Conservation (phyloP, 2,329 filamentous ascomycete genomes). For the Nectriaceae sp. region DNA sequence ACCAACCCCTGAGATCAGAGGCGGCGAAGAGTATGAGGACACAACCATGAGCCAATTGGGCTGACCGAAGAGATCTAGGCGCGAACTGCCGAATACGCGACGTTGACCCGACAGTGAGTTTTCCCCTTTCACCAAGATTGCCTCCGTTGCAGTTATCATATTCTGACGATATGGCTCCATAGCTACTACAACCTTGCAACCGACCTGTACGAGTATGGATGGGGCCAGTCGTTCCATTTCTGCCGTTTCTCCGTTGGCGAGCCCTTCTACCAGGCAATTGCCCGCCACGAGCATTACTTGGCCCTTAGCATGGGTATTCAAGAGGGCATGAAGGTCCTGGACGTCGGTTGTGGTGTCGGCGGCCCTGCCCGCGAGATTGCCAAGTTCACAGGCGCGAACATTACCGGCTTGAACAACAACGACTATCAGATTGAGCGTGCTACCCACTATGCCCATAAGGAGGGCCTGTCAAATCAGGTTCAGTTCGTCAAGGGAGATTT, state of each 20-base stretch:
- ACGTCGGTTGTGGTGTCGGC: slow-evolving; percentile 96
- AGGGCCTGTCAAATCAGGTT: slow-evolving; percentile 78
- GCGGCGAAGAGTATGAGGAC: no score
- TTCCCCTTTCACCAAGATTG: no score
- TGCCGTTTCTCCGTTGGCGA: slow-evolving; percentile 89
- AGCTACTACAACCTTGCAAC: slow-evolving; percentile 98
- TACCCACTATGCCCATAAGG: slow-evolving; percentile 79
- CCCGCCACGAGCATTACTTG: slow-evolving; percentile 96
- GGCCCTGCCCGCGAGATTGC: slow-evolving; percentile 94
- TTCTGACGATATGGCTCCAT: slow-evolving; percentile 1
- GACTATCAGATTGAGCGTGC: slow-evolving; percentile 98
- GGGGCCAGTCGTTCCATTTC: slow-evolving; percentile 97
- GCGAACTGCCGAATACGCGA: slow-evolving; percentile 86
- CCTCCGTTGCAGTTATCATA: not conserved
- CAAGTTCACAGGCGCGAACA: slow-evolving; percentile 88
- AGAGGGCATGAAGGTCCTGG: slow-evolving; percentile 85
- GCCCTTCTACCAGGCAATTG: slow-evolving; percentile 86
- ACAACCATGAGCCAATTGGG: slow-evolving; percentile 15
- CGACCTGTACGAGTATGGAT: slow-evolving; percentile 94
- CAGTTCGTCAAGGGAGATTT: slow-evolving; percentile 94
- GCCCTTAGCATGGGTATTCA: slow-evolving; percentile 85
- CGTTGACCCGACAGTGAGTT: slow-evolving; percentile 84
- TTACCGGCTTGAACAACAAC: slow-evolving; percentile 97
- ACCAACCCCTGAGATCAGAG: not conserved
- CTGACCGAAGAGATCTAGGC: slow-evolving; percentile 57